Evolutionary conservation across 768 basidiomycete species (phyloP).

Genomic region (Leccinum incarnatum): DNA sequence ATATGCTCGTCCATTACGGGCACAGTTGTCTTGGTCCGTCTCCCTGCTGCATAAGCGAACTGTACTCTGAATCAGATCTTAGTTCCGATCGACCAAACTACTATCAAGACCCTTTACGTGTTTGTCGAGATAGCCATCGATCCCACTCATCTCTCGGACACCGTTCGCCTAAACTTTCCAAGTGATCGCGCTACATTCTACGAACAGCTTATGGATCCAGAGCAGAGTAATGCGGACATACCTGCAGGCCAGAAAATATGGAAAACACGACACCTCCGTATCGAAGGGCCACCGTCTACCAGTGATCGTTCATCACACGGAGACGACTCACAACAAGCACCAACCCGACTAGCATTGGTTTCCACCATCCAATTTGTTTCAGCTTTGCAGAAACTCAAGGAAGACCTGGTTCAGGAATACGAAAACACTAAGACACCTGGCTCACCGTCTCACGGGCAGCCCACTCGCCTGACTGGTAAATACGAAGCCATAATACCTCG

Average conservation of each 20-base stretch:
- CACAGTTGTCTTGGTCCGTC: conserved; percentile 90
- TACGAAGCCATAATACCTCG: conserved; percentile 80
- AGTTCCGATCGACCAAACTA: conserved; percentile 96
- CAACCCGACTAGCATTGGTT: conserved; percentile 83
- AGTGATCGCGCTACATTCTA: conserved; percentile 65
- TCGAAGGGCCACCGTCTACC: conserved; percentile 43
- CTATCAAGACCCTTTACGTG: conserved; percentile 92
- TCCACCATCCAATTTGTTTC: conserved; percentile 98
- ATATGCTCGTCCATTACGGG: conserved; percentile 98
- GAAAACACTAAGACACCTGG: conserved; percentile 3
- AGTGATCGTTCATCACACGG: conserved; percentile 3
- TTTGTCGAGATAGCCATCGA: conserved; percentile 98
- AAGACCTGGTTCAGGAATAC: conserved; percentile 58
- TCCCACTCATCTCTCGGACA: conserved; percentile 74
- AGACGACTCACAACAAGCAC: conserved; percentile 21
- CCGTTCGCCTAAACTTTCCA: conserved; percentile 89
- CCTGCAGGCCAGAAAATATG: conserved; percentile 45
- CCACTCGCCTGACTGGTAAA: conserved; percentile 50
- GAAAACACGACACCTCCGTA: conserved; percentile 49
- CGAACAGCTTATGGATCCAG: conserved; percentile 57
- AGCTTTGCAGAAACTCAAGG: conserved; percentile 82
- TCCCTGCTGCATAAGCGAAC: not conserved
- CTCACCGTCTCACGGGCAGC: conserved; percentile 4
- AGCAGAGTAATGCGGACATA: conserved; percentile 46
- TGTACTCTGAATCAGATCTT: conserved; percentile 4